These are phyloP conservation scores for Mediolabrus comicus DNA, from an alignment of 108 stramenopile genomes.

Conservation along the genomic window DNA sequence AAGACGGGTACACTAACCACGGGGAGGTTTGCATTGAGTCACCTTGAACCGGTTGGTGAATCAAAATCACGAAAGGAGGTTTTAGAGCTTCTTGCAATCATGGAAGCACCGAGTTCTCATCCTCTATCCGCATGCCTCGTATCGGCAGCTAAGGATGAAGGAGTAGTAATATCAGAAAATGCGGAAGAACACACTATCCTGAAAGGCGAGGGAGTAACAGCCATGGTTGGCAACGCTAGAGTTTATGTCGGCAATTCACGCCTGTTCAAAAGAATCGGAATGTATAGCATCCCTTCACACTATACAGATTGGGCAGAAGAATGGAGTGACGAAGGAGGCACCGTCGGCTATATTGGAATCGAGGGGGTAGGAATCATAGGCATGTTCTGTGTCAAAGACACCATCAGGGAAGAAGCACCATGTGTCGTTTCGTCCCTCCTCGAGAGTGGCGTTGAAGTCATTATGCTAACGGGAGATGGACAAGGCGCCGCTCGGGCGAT, in stretches of 20 bases:
- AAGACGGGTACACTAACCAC: slow-evolving; percentile 90
- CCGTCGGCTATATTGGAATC: slow-evolving; percentile 83
- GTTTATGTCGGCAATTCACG: slow-evolving; percentile 81
- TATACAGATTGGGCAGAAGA: slow-evolving; percentile 26
- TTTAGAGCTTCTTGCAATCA: slow-evolving; percentile 67
- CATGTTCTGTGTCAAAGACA: slow-evolving; percentile 75
- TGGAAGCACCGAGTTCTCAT: slow-evolving; percentile 85
- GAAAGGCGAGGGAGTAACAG: slow-evolving; percentile 84
- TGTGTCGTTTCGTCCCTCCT: slow-evolving; percentile 53
- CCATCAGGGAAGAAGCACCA: slow-evolving; percentile 68
- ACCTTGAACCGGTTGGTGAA: slow-evolving; percentile 55
- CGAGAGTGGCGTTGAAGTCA: slow-evolving; percentile 67
- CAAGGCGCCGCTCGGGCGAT: slow-evolving; percentile 90
- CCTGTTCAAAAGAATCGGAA: slow-evolving; percentile 66
- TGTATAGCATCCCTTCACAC: slow-evolving; percentile 44
- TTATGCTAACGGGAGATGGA: slow-evolving; percentile 98
- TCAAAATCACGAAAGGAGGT: slow-evolving; percentile 51
- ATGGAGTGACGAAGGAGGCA: slow-evolving; percentile 74
- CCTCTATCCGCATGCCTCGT: slow-evolving; percentile 80
- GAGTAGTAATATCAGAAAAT: slow-evolving; percentile 39
- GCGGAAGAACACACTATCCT: slow-evolving; percentile 68
- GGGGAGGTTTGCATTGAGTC: slow-evolving; percentile 69
- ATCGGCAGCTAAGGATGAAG: slow-evolving; percentile 73
- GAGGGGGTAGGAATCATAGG: slow-evolving; percentile 73
- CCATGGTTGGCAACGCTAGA: slow-evolving; percentile 47